A percentile compares a stretch with the other conserved stretches of the same genome.
These are phyloP conservation scores for Pseudoscleropodium purum DNA, from an alignment of 225 moss, liverwort and hornwort genomes.

Conservation along the genomic window DNA sequence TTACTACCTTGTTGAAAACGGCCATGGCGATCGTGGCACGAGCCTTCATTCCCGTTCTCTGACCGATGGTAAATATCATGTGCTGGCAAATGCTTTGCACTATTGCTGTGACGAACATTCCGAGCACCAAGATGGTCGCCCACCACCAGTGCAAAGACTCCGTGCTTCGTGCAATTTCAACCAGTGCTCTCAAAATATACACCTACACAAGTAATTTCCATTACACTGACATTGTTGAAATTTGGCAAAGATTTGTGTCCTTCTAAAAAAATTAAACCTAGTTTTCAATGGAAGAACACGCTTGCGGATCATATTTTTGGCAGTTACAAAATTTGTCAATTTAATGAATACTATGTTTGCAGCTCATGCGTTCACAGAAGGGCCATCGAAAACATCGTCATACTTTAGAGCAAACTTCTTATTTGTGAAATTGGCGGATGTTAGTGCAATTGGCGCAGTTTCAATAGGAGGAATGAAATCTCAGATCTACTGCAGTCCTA, in stretches of 20 bases:
- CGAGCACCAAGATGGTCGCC: slow-evolving; percentile 44
- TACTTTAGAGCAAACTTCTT: background rate
- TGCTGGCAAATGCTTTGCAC: slow-evolving; percentile 43
- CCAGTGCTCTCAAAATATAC: slow-evolving; percentile 40
- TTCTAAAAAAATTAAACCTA: background rate
- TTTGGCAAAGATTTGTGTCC: background rate
- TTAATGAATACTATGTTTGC: background rate
- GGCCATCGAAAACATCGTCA: background rate
- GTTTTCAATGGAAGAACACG: background rate
- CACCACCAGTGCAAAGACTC: slow-evolving; percentile 58
- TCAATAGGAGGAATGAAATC: background rate
- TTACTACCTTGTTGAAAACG: slow-evolving; percentile 55
- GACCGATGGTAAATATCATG: slow-evolving; percentile 34
- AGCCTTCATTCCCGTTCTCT: slow-evolving; percentile 50
- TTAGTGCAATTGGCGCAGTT: background rate
- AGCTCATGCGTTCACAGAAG: background rate
- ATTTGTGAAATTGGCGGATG: background rate
- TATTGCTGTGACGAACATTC: slow-evolving; percentile 35
- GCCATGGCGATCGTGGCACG: slow-evolving; percentile 60
- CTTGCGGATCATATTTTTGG: background rate
- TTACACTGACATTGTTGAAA: background rate
- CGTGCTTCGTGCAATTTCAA: slow-evolving; percentile 17
- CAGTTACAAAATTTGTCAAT: background rate
- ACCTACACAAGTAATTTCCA: slow-evolving; percentile 16
- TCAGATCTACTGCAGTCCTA: background rate